Evolutionary conservation across 2,329 filamentous ascomycete genomes (phyloP), one percentile per base, ranked within the genome.

Genomic region (Cordyceps fumosorosea): DNA sequence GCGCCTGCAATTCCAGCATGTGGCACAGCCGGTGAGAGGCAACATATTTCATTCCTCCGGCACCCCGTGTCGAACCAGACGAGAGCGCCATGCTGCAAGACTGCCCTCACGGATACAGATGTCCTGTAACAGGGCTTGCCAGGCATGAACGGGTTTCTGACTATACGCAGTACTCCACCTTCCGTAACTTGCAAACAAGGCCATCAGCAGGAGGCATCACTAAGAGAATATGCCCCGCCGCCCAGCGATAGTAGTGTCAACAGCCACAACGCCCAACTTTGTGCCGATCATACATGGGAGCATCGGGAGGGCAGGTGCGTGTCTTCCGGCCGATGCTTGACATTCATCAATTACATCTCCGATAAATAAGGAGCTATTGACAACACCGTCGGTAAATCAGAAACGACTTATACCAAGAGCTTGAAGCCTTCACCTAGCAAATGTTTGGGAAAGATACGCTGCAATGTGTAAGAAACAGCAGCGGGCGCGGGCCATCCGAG

Each of bases 291-390:
- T 56, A 24, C 29, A 34, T 47, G 26, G 24, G 42, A 56, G 42
- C 40, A n/a, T 29, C 29, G 24, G 44, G 44, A 48, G 11, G n/a
- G 12, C 44, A 34, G 20, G 5, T 22, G 42, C 55, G 6, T 48
- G 44, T 40, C 42, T 57, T 48, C 44, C 55, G 55, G 44, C n/a
- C 44, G 55, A 57, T 57, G 26, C n/a, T 37, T 40, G 37, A 44
- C 52, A 44, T 37, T n/a, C 14, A 24, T 11, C n/a, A n/a, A 18
- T n/a, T 12, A 11, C 26, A 26, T 47, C 26, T 56, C 26, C 54
- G 54, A 56, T 56, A 37, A 20, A 56, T 47, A 18, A 14, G 7
- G 32, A 54, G 52, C 34, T 22, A 29, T 29, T 44, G 10, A 42
- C n/a, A 18, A 18, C 40, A 14, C 22, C 8, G 40, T 44, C 26